phyloP scores from a whole-genome alignment of 169 alveolate genomes.

The Cyclospora cayetanensis region DNA sequence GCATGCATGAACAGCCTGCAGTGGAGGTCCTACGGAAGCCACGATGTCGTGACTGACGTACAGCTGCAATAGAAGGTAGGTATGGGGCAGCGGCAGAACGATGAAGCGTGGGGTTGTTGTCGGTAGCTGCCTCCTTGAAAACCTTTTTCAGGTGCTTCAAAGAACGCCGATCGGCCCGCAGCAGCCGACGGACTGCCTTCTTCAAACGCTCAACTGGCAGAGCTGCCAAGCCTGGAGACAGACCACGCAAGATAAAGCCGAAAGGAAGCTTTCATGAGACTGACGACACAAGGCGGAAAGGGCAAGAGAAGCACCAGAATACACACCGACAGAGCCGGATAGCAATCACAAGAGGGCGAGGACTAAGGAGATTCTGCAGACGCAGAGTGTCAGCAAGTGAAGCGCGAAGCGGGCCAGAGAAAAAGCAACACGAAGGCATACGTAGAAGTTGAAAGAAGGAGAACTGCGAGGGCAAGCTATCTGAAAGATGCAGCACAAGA shows the following conservation, averaged over 20 bases:
- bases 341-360: too few relatives aligned
- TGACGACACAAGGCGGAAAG: too few relatives aligned
- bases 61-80: constrained; percentile 17
- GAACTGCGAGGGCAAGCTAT: neutral
- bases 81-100: neutral
- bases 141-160: constrained; percentile 6
- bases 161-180: neutral
- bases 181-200: constrained; percentile 8
- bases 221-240: neutral
- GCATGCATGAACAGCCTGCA: too few relatives aligned
- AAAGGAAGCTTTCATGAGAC: too few relatives aligned
- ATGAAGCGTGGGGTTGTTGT: neutral
- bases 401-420: too few relatives aligned
- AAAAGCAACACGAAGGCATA: neutral
- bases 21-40: too few relatives aligned
- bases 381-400: too few relatives aligned
- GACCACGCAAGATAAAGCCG: too few relatives aligned
- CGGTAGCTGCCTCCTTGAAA: neutral
- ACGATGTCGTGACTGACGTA: too few relatives aligned
- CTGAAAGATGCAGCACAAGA: neutral
- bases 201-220: neutral
- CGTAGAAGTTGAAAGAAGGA: neutral
- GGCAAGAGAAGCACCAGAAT: neutral
- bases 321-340: too few relatives aligned
- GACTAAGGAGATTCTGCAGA: too few relatives aligned